Conservation (phyloP, 768 basidiomycete species). For the Leucosporidium scottii region DNA sequence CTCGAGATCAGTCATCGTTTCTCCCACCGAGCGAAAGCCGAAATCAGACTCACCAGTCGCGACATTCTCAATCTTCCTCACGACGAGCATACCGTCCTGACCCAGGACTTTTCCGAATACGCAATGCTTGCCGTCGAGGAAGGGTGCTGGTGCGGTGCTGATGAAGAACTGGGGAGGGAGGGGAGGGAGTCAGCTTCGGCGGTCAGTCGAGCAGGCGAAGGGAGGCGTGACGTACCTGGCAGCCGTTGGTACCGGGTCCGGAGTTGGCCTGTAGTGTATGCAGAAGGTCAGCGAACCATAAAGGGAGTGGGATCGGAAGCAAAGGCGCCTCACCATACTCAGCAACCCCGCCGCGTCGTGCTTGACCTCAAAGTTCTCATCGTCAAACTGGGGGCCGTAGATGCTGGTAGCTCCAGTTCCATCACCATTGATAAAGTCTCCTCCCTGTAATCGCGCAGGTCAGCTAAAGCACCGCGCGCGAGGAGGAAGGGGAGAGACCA, state of each 20-base stretch:
- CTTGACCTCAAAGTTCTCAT: constrained; percentile 90
- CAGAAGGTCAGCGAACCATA: constrained; percentile 13
- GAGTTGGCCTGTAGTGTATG: constrained; percentile 69
- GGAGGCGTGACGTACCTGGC: constrained; percentile 49
- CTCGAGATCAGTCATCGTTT: too few species aligned
- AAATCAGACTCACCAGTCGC: constrained; percentile 53
- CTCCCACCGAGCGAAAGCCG: too few species aligned
- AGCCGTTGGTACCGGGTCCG: constrained; percentile 87
- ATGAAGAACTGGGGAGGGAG: constrained; percentile 70
- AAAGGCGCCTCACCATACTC: constrained; percentile 62
- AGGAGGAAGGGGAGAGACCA: not conserved
- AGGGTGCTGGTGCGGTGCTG: constrained; percentile 88
- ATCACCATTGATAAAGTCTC: constrained; percentile 89
- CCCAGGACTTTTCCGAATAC: constrained; percentile 78
- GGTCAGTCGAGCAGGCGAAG: too few species aligned
- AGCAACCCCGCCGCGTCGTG: constrained; percentile 78
- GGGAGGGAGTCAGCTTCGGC: not conserved
- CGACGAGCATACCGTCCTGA: constrained; percentile 79
- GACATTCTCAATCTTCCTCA: constrained; percentile 93
- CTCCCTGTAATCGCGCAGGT: constrained; percentile 50
- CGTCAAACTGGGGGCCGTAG: constrained; percentile 87
- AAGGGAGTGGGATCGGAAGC: constrained; percentile 2
- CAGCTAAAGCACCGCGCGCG: not conserved
- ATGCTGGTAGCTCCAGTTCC: constrained; percentile 96
- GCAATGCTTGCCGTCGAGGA: constrained; percentile 85